phyloP scores from a whole-genome alignment of 148 eudicot species.

The Heliamphora exappendiculata region DNA sequence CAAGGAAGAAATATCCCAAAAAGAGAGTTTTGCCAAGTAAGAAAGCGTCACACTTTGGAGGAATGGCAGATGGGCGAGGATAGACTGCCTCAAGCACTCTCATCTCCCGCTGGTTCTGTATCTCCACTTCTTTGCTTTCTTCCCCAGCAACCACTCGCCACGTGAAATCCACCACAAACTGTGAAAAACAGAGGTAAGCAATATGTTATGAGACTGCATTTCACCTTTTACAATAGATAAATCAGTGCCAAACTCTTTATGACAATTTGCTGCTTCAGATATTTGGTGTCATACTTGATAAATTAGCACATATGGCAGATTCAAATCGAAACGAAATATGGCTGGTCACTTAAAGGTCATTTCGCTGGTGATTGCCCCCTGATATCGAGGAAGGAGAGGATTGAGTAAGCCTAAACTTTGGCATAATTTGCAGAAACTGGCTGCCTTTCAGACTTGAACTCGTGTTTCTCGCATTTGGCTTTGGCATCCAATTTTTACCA shows the following conservation, averaged over 20 bases:
- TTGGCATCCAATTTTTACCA: neutral
- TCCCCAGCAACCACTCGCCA: slow-evolving; percentile 83
- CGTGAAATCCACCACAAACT: slow-evolving; percentile 47
- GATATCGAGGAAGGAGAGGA: too few relatives aligned
- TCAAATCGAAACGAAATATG: neutral
- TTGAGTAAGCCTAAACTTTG: neutral
- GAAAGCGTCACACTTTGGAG: slow-evolving; percentile 47
- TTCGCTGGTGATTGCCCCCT: too few relatives aligned
- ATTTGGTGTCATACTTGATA: neutral
- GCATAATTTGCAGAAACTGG: neutral
- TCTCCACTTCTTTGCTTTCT: slow-evolving; percentile 57
- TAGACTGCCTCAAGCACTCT: slow-evolving; percentile 75
- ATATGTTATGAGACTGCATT: neutral
- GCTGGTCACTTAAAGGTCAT: neutral
- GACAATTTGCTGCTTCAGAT: slow-evolving; percentile 2
- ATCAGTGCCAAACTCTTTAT: neutral
- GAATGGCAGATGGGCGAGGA: slow-evolving; percentile 74
- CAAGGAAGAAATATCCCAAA: neutral
- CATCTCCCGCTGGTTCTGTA: slow-evolving; percentile 54
- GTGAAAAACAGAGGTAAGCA: slow-evolving; percentile 19
- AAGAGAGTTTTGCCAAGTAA: neutral
- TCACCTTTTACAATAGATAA: neutral
- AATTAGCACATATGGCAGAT: too few relatives aligned
- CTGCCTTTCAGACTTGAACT: neutral
- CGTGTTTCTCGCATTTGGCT: neutral